Conservation (phyloP, 352 stramenopile species). For the Phytophthora pluvialis region DNA sequence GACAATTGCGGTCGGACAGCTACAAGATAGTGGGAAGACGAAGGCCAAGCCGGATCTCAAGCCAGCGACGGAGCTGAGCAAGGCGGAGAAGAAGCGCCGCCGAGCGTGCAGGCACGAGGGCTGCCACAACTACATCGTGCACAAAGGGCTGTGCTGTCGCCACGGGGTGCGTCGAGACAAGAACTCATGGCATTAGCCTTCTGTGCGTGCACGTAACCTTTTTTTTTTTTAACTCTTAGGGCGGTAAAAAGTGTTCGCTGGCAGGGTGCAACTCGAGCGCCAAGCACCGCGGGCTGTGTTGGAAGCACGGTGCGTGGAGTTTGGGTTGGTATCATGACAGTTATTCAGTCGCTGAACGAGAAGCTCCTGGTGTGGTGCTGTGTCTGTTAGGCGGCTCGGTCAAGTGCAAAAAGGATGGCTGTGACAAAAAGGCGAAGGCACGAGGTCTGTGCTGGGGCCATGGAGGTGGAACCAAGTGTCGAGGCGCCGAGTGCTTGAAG, state of each 20-base stretch:
- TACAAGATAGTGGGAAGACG: background rate
- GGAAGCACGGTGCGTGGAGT: conserved; percentile 33
- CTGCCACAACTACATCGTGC: conserved; percentile 57
- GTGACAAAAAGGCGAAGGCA: conserved; percentile 43
- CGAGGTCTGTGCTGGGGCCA: conserved; percentile 79
- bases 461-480: conserved; percentile 65
- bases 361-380: background rate
- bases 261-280: conserved; percentile 52
- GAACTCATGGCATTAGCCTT: too few relatives aligned
- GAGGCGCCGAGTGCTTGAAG: conserved; percentile 38
- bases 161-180: conserved; percentile 32
- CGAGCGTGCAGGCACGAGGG: conserved; percentile 46
- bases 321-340: background rate
- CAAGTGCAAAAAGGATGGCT: conserved; percentile 47
- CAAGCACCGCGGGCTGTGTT: conserved; percentile 55
- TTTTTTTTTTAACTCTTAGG: conserved; percentile 23
- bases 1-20: conserved; percentile 1
- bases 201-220: too few relatives aligned
- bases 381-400: conserved; percentile 23
- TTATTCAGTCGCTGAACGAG: too few relatives aligned
- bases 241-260: conserved; percentile 53
- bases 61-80: conserved; percentile 11
- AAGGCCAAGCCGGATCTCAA: background rate
- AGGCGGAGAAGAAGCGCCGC: conserved; percentile 48
- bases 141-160: conserved; percentile 52